These are phyloP conservation scores for Choiromyces venosus DNA, from an alignment of 495 filamentous ascomycete genomes.

Conservation along the genomic window DNA sequence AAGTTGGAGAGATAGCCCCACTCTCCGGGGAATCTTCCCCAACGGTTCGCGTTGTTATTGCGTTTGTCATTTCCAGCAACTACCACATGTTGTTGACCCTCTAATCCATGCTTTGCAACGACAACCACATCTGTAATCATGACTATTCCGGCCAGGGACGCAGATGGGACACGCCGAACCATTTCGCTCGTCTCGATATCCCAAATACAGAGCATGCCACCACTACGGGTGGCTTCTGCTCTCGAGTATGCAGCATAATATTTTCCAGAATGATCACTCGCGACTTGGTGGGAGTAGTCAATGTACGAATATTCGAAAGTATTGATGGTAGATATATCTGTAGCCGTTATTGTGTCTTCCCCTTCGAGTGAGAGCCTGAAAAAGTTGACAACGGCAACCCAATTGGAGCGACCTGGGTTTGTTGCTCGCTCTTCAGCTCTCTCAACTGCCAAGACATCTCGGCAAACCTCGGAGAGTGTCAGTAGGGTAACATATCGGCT, in stretches of 20 bases:
- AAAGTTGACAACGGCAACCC: conserved; percentile 11
- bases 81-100: conserved; percentile 10
- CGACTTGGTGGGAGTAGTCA: conserved; percentile 32
- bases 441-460: conserved; percentile 23
- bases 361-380: conserved; percentile 15
- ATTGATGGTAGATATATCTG: conserved; percentile 8
- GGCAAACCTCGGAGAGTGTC: not conserved
- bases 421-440: conserved; percentile 11
- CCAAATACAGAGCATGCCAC: conserved; percentile 21
- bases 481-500: not conserved
- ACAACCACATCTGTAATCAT: conserved; percentile 22
- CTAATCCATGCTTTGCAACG: not conserved
- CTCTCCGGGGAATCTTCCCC: conserved; percentile 18
- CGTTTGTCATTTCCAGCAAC: conserved; percentile 27
- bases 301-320: conserved; percentile 27
- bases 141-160: conserved; percentile 10
- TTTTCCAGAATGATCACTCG: conserved; percentile 23
- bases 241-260: conserved; percentile 34
- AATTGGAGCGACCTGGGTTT: conserved; percentile 6
- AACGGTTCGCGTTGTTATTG: conserved; percentile 26
- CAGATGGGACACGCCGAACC: conserved; percentile 12
- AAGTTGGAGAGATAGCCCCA: conserved; percentile 31
- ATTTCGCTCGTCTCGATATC: conserved; percentile 18
- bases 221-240: not conserved
- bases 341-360: not conserved